Evolutionary conservation across 176 grass and related monocot species (phyloP).

Genomic region (Rhynchospora pubera): DNA sequence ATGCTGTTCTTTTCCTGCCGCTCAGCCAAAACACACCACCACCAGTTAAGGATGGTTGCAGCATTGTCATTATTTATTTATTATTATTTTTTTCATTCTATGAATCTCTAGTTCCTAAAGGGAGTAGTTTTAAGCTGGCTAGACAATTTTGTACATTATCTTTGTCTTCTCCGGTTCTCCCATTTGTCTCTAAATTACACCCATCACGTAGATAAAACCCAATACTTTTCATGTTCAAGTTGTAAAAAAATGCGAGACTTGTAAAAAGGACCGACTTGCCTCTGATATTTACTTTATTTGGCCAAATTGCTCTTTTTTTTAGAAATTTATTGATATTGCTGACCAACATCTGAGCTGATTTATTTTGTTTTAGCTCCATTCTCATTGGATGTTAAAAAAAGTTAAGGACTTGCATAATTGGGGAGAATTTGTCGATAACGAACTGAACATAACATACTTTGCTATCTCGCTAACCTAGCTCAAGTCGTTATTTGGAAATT

Average conservation of each 20-base stretch:
- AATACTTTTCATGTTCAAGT: not conserved
- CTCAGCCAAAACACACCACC: not conserved
- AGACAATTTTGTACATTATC: not conserved
- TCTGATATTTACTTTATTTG: not conserved
- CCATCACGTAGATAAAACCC: not conserved
- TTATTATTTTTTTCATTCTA: not conserved
- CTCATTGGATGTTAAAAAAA: not conserved
- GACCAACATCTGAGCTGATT: not conserved
- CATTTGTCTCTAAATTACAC: not conserved
- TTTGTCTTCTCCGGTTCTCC: no score
- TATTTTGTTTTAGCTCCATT: not conserved
- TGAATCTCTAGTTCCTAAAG: not conserved
- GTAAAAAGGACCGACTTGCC: not conserved
- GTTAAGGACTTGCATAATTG: not conserved
- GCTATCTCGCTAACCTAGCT: not conserved
- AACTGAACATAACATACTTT: not conserved
- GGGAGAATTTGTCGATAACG: not conserved
- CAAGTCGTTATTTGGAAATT: not conserved
- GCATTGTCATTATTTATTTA: not conserved
- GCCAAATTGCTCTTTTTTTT: not conserved
- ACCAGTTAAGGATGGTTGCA: not conserved
- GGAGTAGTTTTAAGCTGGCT: not conserved
- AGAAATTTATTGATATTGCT: not conserved
- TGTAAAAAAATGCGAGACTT: not conserved
- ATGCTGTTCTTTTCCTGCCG: not conserved